phyloP scores from a whole-genome alignment of 2,329 filamentous ascomycete genomes.

The Calonectria pauciramosa region DNA sequence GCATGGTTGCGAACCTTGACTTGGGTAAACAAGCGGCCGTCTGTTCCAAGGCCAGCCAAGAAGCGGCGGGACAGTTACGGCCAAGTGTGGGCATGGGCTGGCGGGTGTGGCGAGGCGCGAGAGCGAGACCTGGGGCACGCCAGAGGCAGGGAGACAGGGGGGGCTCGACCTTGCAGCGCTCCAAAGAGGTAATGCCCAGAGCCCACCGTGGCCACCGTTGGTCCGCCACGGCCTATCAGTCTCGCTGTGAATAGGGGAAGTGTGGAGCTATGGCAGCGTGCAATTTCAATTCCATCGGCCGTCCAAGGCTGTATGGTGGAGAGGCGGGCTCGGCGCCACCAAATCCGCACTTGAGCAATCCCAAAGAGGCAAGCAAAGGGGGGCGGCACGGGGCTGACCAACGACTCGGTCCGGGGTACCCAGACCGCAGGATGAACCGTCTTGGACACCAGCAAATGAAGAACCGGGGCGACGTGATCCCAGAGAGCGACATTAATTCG shows the following conservation, averaged over 20 bases:
- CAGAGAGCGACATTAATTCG: conserved; percentile 44
- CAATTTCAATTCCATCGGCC: conserved; percentile 44
- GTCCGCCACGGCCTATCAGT: conserved; percentile 41
- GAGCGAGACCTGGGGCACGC: not conserved
- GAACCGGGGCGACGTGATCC: conserved; percentile 26
- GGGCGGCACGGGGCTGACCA: conserved; percentile 17
- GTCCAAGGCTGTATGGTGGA: conserved; percentile 5
- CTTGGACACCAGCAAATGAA: conserved; percentile 35
- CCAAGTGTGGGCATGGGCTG: conserved; percentile 1
- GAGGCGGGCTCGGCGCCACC: conserved; percentile 2
- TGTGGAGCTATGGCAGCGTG: conserved; percentile 43
- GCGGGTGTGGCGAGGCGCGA: conserved; percentile 30
- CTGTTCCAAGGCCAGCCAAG: conserved; percentile 27
- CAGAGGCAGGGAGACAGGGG: not conserved
- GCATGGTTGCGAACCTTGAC: conserved; percentile 15
- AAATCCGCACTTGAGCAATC: not conserved
- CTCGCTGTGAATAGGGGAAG: conserved; percentile 43
- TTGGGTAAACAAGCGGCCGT: conserved; percentile 15
- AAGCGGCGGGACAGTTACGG: conserved; percentile 37
- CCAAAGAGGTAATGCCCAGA: conserved; percentile 32
- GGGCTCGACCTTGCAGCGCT: not conserved
- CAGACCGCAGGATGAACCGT: conserved; percentile 20
- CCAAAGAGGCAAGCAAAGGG: conserved; percentile 15
- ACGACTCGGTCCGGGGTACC: not conserved
- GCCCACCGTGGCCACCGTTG: conserved; percentile 44